Percentiles rank a stretch among this genome's conserved stretches.
Conservation (phyloP, 2,329 filamentous ascomycete species). For the Massarina eburnea region DNA sequence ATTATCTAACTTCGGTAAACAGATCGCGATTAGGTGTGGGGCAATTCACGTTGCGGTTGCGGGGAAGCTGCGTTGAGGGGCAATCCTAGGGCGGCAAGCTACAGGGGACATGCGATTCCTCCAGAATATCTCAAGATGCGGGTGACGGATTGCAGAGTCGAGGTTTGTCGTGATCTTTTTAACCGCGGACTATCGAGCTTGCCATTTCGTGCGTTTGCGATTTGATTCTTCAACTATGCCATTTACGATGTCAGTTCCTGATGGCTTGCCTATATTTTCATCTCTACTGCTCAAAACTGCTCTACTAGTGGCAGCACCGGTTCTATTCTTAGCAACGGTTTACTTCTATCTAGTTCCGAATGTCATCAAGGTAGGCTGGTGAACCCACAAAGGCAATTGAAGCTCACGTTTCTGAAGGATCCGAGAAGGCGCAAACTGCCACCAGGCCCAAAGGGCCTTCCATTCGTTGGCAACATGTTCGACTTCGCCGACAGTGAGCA, state of each 20-base stretch:
- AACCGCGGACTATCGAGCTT: background rate
- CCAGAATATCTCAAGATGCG: background rate
- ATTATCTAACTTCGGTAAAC: no score
- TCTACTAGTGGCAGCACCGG: slow-evolving; percentile 15
- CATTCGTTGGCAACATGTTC: slow-evolving; percentile 44
- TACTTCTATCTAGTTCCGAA: slow-evolving; percentile 37
- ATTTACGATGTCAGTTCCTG: slow-evolving; percentile 11
- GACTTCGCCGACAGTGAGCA: slow-evolving; percentile 40
- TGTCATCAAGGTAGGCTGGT: slow-evolving; percentile 23
- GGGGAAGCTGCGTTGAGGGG: slow-evolving; percentile 6
- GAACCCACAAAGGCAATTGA: background rate
- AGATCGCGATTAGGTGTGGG: slow-evolving; percentile 1
- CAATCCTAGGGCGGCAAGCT: background rate
- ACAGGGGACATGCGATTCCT: background rate
- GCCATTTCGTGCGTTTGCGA: background rate
- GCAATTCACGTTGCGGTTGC: slow-evolving; percentile 7
- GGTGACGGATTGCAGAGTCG: background rate
- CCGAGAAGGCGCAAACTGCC: slow-evolving; percentile 38
- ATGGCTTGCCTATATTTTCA: slow-evolving; percentile 3
- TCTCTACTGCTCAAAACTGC: slow-evolving; percentile 15
- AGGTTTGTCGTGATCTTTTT: background rate
- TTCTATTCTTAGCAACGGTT: slow-evolving; percentile 21
- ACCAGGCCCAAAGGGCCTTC: slow-evolving; percentile 43
- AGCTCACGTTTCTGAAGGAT: slow-evolving; percentile 21
- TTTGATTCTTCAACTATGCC: background rate